Conservation (phyloP, 495 filamentous ascomycete species). For the Acidomyces sp. region DNA sequence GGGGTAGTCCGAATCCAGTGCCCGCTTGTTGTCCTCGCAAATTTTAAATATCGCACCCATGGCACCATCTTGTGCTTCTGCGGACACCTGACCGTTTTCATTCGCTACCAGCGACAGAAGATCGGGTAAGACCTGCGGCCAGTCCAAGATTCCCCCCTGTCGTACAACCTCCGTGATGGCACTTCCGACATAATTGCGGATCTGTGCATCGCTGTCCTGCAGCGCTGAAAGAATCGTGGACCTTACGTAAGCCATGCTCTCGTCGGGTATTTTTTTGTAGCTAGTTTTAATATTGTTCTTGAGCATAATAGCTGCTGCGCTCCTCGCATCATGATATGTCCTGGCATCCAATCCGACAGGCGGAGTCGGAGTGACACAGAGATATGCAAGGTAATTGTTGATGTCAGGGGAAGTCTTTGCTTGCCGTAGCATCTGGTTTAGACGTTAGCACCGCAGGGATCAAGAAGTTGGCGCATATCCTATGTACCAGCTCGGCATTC, state of each 20-base stretch:
- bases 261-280: conserved; percentile 56
- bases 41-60: conserved; percentile 89
- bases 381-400: conserved; percentile 89
- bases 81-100: conserved; percentile 48
- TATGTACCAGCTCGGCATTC: conserved; percentile 58
- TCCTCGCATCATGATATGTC: conserved; percentile 63
- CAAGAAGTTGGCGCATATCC: not conserved
- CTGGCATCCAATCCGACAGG: conserved; percentile 41
- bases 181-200: conserved; percentile 78
- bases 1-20: conserved; percentile 72
- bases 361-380: conserved; percentile 62
- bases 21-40: conserved; percentile 86
- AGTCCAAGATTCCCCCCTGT: conserved; percentile 71
- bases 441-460: not conserved
- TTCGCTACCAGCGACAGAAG: conserved; percentile 65
- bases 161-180: conserved; percentile 90
- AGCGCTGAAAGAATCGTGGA: conserved; percentile 64
- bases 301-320: conserved; percentile 79
- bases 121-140: conserved; percentile 80
- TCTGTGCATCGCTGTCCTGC: conserved; percentile 67
- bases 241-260: conserved; percentile 59
- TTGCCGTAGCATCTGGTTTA: conserved; percentile 74
- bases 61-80: conserved; percentile 74
- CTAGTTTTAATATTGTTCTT: conserved; percentile 77
- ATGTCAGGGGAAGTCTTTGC: conserved; percentile 85